Conservation (phyloP, 176 grass and related monocot genomes). For the Aegilops sharonensis region DNA sequence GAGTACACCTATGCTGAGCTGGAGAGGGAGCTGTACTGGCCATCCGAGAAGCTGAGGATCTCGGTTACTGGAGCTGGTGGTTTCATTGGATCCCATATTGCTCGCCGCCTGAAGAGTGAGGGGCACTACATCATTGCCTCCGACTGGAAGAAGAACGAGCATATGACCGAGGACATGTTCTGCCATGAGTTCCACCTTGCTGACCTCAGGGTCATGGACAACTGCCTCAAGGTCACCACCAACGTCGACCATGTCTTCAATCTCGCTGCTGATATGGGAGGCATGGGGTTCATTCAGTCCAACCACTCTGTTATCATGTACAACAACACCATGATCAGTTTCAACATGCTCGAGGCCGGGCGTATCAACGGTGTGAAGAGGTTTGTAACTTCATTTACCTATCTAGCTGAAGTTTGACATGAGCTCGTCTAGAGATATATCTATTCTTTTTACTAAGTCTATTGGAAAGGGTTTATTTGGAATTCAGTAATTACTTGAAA, state of each 20-base stretch:
- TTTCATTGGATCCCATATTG: slow-evolving; percentile 74
- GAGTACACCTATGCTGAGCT: slow-evolving; percentile 60
- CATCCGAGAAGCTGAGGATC: slow-evolving; percentile 66
- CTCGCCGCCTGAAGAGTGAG: slow-evolving; percentile 61
- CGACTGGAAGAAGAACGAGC: slow-evolving; percentile 87
- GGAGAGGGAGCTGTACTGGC: slow-evolving; percentile 69
- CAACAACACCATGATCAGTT: slow-evolving; percentile 57
- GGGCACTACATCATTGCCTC: slow-evolving; percentile 80
- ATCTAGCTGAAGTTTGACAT: background rate
- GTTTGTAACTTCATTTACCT: slow-evolving; percentile 14
- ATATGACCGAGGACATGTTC: slow-evolving; percentile 80
- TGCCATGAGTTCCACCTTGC: slow-evolving; percentile 81
- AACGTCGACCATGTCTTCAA: slow-evolving; percentile 54
- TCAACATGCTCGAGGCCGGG: slow-evolving; percentile 58
- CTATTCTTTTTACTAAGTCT: background rate
- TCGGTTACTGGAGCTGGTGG: slow-evolving; percentile 75
- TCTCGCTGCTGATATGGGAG: slow-evolving; percentile 60
- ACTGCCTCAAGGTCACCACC: slow-evolving; percentile 48
- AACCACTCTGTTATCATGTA: slow-evolving; percentile 63
- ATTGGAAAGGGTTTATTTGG: background rate
- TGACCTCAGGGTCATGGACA: slow-evolving; percentile 65
- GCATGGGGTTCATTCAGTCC: slow-evolving; percentile 58
- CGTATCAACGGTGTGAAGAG: slow-evolving; percentile 46
- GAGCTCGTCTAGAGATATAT: background rate
- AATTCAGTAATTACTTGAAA: background rate